phyloP scores from a whole-genome alignment of 1,284 basidiomycete species.

The Ceratobasidium theobromae region DNA sequence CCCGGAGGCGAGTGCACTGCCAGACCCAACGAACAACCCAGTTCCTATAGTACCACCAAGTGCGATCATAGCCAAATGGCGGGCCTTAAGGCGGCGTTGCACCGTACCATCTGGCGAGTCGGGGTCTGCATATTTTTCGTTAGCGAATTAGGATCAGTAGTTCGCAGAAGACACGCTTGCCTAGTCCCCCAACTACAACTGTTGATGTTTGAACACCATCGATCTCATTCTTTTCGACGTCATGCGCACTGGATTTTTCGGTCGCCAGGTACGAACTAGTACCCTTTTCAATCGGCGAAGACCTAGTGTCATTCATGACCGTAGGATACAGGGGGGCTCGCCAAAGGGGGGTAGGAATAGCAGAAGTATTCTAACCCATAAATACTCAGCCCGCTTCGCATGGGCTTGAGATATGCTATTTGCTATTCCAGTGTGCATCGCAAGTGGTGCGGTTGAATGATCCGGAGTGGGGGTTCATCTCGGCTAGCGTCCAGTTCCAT shows the following conservation, averaged over 20 bases:
- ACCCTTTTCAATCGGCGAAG: neutral
- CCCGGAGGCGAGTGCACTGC: conserved; percentile 47
- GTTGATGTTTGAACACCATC: conserved; percentile 22
- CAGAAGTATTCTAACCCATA: conserved; percentile 5
- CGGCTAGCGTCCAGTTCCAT: conserved; percentile 10
- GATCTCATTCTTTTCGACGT: conserved; percentile 15
- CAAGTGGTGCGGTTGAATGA: conserved; percentile 20
- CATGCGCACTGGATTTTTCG: conserved; percentile 10
- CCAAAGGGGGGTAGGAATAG: conserved; percentile 19
- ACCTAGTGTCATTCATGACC: conserved; percentile 12
- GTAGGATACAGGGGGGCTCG: neutral
- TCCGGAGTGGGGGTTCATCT: neutral
- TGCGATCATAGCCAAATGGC: conserved; percentile 51
- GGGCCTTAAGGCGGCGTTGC: conserved; percentile 34
- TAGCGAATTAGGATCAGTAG: neutral
- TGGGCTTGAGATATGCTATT: conserved; percentile 5
- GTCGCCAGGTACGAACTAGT: neutral
- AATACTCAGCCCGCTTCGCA: conserved; percentile 9
- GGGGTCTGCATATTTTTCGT: neutral
- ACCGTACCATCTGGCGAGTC: conserved; percentile 15
- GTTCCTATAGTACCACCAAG: conserved; percentile 55
- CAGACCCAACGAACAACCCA: conserved; percentile 52
- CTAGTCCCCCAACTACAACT: conserved; percentile 23
- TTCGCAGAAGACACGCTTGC: neutral
- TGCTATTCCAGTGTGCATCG: conserved; percentile 7